Evolutionary conservation across 1,284 basidiomycete species (phyloP).

Genomic region (Termitomyces sp.): DNA sequence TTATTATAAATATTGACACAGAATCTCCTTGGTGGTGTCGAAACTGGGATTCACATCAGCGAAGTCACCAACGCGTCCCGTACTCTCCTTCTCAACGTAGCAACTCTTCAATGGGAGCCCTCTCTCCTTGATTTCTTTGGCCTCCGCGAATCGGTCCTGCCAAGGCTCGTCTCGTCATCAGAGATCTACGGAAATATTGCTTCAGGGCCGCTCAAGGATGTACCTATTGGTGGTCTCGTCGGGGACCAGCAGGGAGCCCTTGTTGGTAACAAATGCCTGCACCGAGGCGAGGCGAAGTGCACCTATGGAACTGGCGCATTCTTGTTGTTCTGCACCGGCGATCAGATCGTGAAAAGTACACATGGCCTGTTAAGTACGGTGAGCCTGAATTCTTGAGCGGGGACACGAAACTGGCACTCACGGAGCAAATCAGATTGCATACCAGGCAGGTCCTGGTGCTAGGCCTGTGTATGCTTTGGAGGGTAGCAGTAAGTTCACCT

Average conservation of each 20-base stretch:
- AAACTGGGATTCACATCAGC: slow-evolving; percentile 76
- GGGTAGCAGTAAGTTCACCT: slow-evolving; percentile 69
- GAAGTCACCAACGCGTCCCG: slow-evolving; percentile 98
- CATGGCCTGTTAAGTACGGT: slow-evolving; percentile 91
- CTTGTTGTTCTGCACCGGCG: slow-evolving; percentile 90
- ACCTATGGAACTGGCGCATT: slow-evolving; percentile 97
- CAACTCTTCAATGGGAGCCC: slow-evolving; percentile 80
- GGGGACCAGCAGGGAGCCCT: slow-evolving; percentile 98
- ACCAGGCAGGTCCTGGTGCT: slow-evolving; percentile 76
- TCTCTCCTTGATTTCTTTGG: slow-evolving; percentile 87
- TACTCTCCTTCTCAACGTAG: slow-evolving; percentile 87
- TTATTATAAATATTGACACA: slow-evolving; percentile 26
- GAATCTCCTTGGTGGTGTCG: slow-evolving; percentile 79
- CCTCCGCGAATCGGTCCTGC: slow-evolving; percentile 74
- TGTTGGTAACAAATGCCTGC: slow-evolving; percentile 92
- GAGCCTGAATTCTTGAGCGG: slow-evolving; percentile 19
- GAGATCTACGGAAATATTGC: slow-evolving; percentile 85
- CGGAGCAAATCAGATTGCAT: slow-evolving; percentile 65
- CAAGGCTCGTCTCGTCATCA: slow-evolving; percentile 86
- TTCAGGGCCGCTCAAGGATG: slow-evolving; percentile 66
- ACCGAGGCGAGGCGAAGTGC: slow-evolving; percentile 85
- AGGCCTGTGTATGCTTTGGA: slow-evolving; percentile 92
- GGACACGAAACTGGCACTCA: slow-evolving; percentile 9
- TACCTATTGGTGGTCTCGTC: slow-evolving; percentile 87
- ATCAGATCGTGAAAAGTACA: slow-evolving; percentile 77